Evolutionary conservation across 495 filamentous ascomycete genomes (phyloP).

Genomic region (Rhizodiscina lignyota): DNA sequence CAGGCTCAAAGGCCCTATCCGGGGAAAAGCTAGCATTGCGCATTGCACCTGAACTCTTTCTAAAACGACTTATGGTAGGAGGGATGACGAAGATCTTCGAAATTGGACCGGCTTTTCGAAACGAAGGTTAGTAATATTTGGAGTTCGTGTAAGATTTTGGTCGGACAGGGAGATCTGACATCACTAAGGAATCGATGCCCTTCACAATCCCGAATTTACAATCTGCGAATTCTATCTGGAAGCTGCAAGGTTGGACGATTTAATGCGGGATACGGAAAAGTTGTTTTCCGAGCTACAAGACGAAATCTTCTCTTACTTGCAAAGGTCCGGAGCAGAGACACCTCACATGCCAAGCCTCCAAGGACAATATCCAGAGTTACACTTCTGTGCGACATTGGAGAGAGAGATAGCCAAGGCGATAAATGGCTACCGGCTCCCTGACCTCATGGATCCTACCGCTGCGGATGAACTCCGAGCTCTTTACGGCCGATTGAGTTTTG

Average conservation of each 20-base stretch:
- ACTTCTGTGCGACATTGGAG: constrained; percentile 74
- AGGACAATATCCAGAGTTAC: constrained; percentile 40
- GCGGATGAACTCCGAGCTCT: constrained; percentile 35
- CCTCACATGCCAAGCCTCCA: constrained; percentile 17
- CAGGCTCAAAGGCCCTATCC: constrained; percentile 51
- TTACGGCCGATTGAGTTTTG: constrained; percentile 36
- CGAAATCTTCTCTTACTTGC: too few relatives aligned
- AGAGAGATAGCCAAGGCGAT: too few relatives aligned
- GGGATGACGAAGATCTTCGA: constrained; percentile 86
- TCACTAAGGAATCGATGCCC: constrained; percentile 52
- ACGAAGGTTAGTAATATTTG: constrained; percentile 48
- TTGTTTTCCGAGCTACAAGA: constrained; percentile 21
- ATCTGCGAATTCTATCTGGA: constrained; percentile 81
- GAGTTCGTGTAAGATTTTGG: neutral
- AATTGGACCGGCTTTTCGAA: constrained; percentile 83
- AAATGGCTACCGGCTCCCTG: constrained; percentile 48
- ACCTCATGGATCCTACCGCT: constrained; percentile 41
- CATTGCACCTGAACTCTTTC: constrained; percentile 88
- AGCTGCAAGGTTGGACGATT: neutral
- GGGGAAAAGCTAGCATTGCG: constrained; percentile 53
- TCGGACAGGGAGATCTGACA: too few relatives aligned
- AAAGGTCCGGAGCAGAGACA: constrained; percentile 59
- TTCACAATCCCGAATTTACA: constrained; percentile 92
- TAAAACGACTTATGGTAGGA: constrained; percentile 82
- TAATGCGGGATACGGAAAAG: too few relatives aligned